These are phyloP conservation scores for Starmerella davenportii DNA, from an alignment of 805 yeast genomes.

Conservation along the genomic window DNA sequence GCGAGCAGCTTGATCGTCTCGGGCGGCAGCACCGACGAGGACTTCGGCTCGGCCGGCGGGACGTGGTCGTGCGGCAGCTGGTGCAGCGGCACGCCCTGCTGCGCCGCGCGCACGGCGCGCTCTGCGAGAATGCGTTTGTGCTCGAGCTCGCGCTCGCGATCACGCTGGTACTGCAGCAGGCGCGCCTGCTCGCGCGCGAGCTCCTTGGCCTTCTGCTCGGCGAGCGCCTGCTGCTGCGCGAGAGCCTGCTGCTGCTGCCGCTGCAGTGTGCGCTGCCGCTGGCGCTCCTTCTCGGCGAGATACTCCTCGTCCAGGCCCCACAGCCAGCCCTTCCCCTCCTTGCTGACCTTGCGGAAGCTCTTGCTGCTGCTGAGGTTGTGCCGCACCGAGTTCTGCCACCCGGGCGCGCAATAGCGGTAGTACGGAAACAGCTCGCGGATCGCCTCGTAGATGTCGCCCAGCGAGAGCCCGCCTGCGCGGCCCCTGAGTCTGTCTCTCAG, in stretches of 20 bases:
- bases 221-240: constrained; percentile 20
- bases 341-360: constrained; percentile 62
- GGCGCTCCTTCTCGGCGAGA: constrained; percentile 63
- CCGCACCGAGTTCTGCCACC: constrained; percentile 91
- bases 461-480: constrained; percentile 49
- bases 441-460: constrained; percentile 70
- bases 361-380: constrained; percentile 78
- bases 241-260: constrained; percentile 19
- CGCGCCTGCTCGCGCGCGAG: constrained; percentile 15
- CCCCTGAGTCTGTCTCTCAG: constrained; percentile 43
- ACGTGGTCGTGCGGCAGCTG: constrained; percentile 1
- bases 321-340: constrained; percentile 85
- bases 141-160: constrained; percentile 15
- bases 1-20: constrained; percentile 61
- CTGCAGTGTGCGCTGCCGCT: constrained; percentile 32
- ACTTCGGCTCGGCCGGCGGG: not conserved
- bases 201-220: constrained; percentile 18
- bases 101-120: constrained; percentile 14
- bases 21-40: constrained; percentile 26
- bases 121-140: constrained; percentile 13
- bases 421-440: constrained; percentile 81
- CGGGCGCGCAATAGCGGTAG: constrained; percentile 84
- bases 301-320: constrained; percentile 86
- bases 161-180: constrained; percentile 15
- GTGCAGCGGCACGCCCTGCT: constrained; percentile 12